Base-by-base conservation (phyloP, 2,329 filamentous ascomycete species). In the Chaetomiaceae sp. region DNA sequence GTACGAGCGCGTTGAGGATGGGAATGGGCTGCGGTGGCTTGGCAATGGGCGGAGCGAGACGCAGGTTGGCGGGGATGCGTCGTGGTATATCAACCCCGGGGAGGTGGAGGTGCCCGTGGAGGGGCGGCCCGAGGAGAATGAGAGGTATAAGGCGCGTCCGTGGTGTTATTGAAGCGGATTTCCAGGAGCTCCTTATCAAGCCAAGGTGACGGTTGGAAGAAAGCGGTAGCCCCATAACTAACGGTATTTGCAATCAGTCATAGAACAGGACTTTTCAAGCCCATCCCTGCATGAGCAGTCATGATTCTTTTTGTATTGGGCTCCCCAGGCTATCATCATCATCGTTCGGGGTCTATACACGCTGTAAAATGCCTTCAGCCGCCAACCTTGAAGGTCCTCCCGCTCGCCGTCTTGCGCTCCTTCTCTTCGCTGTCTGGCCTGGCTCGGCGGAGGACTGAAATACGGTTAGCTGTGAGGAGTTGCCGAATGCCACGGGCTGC, bases 331-430 rank as follows among this genome's bases (percentile, higher is more conserved):
- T 55, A 51, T 44, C 48, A 27, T 51, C 23, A 29, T 21, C 37
- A 14, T 40, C 32, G 27, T 47, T 18, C 33, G 20, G n/a, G 16
- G 44, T 40, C 53, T 37, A 47, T 47, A 46, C 21, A 42, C 25
- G 29, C 5, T 13, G n/a, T 13, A 20, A 13, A 11, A 13, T 30
- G 30, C 43, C 42, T 58, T 50, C n/a, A 62, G 50, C 48, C 54
- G 27, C 60, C 61, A 33, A 56, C 73, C 71, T 78, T 85, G 82
- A 99, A 99, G 38, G 91, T 95, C 65, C 94, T 84, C 60, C 94
- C 94, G 69, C 90, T 97, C 42, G 95, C 94, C 53, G 94, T 99
- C 84, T 99, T 99, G 66, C 89, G 86, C 75, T 99, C 95, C 75
- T 92, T 92, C 73, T 97, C 94, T 72, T 97, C 92, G 64, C 86